Conservation (phyloP, 306 rosid genomes). For the Oxytropis ochrocephala region DNA sequence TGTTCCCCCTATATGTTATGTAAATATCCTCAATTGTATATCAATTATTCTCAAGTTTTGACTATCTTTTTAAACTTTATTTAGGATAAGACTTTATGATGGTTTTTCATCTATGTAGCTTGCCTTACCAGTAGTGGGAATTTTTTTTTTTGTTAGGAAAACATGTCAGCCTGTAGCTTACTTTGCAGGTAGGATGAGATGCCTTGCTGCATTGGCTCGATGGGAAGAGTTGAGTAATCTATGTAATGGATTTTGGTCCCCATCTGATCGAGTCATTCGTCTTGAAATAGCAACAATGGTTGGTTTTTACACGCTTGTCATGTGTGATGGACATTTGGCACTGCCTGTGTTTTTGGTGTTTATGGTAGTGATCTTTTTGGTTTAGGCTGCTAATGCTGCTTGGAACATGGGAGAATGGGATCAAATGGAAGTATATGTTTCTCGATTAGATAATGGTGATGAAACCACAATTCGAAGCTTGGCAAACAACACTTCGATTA, state of each 20-base stretch:
- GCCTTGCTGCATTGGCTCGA: conserved; percentile 98
- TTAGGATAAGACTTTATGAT: not conserved
- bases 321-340: conserved; percentile 10
- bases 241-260: conserved; percentile 89
- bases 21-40: too few relatives aligned
- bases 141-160: conserved; percentile 11
- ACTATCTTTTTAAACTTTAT: not conserved
- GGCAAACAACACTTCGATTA: conserved; percentile 67
- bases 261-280: conserved; percentile 83
- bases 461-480: conserved; percentile 83
- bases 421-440: conserved; percentile 93
- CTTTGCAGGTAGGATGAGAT: conserved; percentile 86
- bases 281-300: conserved; percentile 98
- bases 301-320: conserved; percentile 30
- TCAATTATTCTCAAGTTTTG: too few relatives aligned
- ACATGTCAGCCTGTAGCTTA: conserved; percentile 19
- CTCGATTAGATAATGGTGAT: conserved; percentile 93
- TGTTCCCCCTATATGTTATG: too few relatives aligned
- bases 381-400: conserved; percentile 89
- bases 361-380: conserved; percentile 20
- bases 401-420: conserved; percentile 99
- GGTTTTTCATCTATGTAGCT: not conserved
- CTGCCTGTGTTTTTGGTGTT: not conserved
- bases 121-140: not conserved
- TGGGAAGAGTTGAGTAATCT: conserved; percentile 93